Evolutionary conservation across 352 stramenopile species (phyloP).

Genomic region (Pythium coloratum): DNA sequence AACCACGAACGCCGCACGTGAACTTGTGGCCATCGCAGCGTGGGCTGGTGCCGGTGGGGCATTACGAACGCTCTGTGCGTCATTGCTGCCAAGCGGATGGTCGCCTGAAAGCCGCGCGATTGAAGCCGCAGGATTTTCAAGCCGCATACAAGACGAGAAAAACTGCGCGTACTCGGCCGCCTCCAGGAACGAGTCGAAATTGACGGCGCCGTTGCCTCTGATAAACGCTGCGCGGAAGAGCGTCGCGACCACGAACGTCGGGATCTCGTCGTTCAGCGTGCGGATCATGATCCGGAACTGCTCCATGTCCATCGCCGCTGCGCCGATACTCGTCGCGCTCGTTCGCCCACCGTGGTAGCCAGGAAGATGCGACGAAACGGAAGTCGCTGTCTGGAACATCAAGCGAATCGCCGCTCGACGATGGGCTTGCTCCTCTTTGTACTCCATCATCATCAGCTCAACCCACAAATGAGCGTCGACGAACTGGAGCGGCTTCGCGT

Average conservation of each 20-base stretch:
- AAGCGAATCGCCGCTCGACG: conserved; percentile 85
- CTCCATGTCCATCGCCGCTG: conserved; percentile 86
- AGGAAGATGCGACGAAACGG: conserved; percentile 26
- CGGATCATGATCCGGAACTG: conserved; percentile 89
- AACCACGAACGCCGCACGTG: conserved; percentile 47
- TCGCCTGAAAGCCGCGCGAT: conserved; percentile 37
- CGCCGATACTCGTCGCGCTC: conserved; percentile 7
- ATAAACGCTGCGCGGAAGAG: conserved; percentile 71
- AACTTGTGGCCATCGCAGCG: conserved; percentile 42
- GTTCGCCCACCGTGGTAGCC: not conserved
- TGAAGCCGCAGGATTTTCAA: conserved; percentile 59
- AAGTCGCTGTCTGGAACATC: conserved; percentile 91
- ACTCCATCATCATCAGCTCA: conserved; percentile 89
- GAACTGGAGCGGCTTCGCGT: conserved; percentile 38
- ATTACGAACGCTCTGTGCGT: not conserved
- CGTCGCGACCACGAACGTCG: conserved; percentile 54
- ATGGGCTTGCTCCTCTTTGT: conserved; percentile 92
- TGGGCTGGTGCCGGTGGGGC: conserved; percentile 27
- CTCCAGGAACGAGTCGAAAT: conserved; percentile 88
- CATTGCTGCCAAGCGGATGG: not conserved
- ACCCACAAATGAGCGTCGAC: conserved; percentile 80
- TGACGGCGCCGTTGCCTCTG: conserved; percentile 72
- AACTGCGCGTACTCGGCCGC: conserved; percentile 83
- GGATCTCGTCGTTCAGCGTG: conserved; percentile 79
- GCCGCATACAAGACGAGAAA: conserved; percentile 84